Percentiles rank a stretch among this genome's conserved stretches.
phyloP scores from a whole-genome alignment of 768 basidiomycete species.

The Lentinula boryana region DNA sequence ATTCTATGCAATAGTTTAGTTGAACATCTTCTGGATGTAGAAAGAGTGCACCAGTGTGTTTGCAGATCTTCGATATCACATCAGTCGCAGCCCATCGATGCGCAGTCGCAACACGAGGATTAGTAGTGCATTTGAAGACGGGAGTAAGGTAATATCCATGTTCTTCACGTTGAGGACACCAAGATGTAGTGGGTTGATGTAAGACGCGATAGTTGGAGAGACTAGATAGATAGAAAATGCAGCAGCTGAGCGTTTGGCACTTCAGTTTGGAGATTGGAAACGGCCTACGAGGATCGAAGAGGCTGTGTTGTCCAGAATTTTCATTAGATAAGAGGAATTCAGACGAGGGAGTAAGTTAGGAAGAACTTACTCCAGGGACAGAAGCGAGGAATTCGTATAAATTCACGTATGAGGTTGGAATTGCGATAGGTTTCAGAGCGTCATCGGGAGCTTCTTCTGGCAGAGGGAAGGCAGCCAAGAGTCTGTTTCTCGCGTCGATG shows the following conservation, averaged over 20 bases:
- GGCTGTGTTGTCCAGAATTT: conserved; percentile 27
- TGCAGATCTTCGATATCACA: conserved; percentile 49
- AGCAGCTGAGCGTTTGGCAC: background rate
- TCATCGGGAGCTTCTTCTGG: conserved; percentile 61
- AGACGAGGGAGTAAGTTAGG: background rate
- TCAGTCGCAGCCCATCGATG: conserved; percentile 72
- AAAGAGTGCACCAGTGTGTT: conserved; percentile 49
- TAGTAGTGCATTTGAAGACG: conserved; percentile 72
- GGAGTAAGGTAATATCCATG: conserved; percentile 76
- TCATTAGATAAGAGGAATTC: background rate
- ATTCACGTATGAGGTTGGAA: conserved; percentile 51
- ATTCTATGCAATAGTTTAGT: conserved; percentile 39
- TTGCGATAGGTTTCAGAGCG: conserved; percentile 59
- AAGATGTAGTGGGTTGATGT: conserved; percentile 60
- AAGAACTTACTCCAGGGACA: background rate
- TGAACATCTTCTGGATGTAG: background rate
- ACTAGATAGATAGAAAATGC: conserved; percentile 33
- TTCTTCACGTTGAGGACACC: conserved; percentile 81
- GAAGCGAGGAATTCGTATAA: conserved; percentile 61
- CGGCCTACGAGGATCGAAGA: conserved; percentile 50
- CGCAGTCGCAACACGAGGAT: conserved; percentile 69
- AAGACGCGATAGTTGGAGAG: conserved; percentile 64
- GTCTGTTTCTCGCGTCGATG: conserved; percentile 46
- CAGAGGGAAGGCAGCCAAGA: conserved; percentile 56
- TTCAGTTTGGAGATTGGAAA: background rate